A percentile compares a stretch with the other conserved stretches of the same genome.
phyloP scores from a whole-genome alignment of 108 stramenopile species.

The Nitzschia sp. region DNA sequence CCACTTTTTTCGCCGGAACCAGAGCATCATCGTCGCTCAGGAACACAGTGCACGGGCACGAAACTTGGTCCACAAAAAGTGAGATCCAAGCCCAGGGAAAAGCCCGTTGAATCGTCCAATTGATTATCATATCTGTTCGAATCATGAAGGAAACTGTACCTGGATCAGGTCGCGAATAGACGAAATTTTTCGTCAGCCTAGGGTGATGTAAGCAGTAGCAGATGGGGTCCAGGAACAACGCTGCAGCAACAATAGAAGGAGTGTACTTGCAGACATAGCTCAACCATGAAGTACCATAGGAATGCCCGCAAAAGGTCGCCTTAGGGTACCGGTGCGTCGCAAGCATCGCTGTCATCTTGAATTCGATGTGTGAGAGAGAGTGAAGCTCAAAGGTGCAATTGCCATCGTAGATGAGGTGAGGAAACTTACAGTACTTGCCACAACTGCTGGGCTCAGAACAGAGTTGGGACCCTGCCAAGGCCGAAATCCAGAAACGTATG shows the following conservation, averaged over 20 bases:
- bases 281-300: conserved; percentile 85
- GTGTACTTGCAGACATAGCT: conserved; percentile 83
- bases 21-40: conserved; percentile 77
- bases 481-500: conserved; percentile 82
- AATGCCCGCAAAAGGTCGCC: conserved; percentile 78
- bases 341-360: conserved; percentile 75
- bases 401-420: neutral
- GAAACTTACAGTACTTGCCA: conserved; percentile 53
- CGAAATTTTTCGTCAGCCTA: conserved; percentile 74
- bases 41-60: conserved; percentile 72
- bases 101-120: conserved; percentile 82
- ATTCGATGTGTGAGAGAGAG: too few species aligned
- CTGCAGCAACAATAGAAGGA: conserved; percentile 65
- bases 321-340: conserved; percentile 69
- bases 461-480: conserved; percentile 76
- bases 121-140: conserved; percentile 78
- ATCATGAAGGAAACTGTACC: conserved; percentile 74
- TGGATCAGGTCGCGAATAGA: conserved; percentile 78
- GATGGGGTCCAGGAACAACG: conserved; percentile 84
- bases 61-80: conserved; percentile 76
- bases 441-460: conserved; percentile 71
- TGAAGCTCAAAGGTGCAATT: too few species aligned
- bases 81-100: conserved; percentile 87
- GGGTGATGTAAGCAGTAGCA: conserved; percentile 85
- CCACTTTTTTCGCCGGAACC: conserved; percentile 70